Evolutionary conservation across 1,284 basidiomycete genomes (phyloP).

Genomic region (Neonothopanus nambi): DNA sequence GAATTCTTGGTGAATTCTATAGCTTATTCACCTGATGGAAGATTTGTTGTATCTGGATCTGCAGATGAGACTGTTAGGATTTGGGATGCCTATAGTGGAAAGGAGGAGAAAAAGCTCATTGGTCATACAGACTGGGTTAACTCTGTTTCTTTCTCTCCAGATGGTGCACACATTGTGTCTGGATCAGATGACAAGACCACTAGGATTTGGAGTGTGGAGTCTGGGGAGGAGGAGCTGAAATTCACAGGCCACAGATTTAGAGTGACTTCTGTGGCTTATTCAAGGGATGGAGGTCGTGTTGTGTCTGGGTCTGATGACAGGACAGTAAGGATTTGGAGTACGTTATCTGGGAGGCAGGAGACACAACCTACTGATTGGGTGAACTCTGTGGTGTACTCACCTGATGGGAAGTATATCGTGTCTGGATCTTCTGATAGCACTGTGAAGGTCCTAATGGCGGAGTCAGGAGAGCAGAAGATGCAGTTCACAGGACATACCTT

Average conservation of each 20-base stretch:
- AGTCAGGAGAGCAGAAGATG: background rate
- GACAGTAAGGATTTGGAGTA: background rate
- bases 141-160: slow-evolving; percentile 8
- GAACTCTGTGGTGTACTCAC: background rate
- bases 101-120: background rate
- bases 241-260: too few relatives aligned
- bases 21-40: background rate
- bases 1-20: background rate
- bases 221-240: background rate
- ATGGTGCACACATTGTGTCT: slow-evolving; percentile 20
- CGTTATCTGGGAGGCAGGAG: background rate
- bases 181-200: slow-evolving; percentile 19
- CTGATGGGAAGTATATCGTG: background rate
- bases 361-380: background rate
- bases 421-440: background rate
- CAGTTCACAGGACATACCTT: too few relatives aligned
- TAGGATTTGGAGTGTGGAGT: slow-evolving; percentile 29
- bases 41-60: background rate
- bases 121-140: background rate
- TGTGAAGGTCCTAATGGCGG: background rate
- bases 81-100: background rate
- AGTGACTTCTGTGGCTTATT: background rate
- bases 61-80: background rate
- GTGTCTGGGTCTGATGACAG: background rate
- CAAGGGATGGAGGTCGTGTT: background rate